phyloP scores from a whole-genome alignment of 176 grass and related monocot genomes.

The Carex kokanica region DNA sequence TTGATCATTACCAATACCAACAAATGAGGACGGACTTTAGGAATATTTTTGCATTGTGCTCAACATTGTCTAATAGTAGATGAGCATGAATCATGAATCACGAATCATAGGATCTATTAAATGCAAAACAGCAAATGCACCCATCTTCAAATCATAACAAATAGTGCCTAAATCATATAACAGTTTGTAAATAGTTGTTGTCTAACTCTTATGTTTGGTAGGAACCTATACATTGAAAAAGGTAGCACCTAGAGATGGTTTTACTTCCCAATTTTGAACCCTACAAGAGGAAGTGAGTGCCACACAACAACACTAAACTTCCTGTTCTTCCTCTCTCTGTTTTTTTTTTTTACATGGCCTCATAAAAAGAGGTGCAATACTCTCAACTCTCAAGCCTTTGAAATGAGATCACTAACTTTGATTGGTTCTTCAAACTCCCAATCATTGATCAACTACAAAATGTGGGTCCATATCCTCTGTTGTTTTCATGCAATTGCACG shows the following conservation, averaged over 20 bases:
- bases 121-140: conserved; percentile 11
- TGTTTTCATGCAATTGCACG: conserved; percentile 9
- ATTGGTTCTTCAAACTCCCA: conserved; percentile 48
- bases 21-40: no score
- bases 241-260: conserved; percentile 23
- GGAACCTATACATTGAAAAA: conserved; percentile 16
- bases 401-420: conserved; percentile 14
- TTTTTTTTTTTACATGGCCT: conserved; percentile 3
- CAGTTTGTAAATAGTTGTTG: conserved; percentile 24
- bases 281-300: background rate
- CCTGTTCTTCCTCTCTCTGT: background rate
- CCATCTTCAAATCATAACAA: conserved; percentile 17
- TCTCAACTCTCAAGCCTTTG: conserved; percentile 27
- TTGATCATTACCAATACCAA: background rate
- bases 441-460: conserved; percentile 54
- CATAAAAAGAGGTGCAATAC: conserved; percentile 15
- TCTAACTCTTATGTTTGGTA: background rate
- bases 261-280: background rate
- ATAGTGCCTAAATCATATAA: conserved; percentile 16
- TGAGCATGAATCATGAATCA: background rate
- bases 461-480: background rate
- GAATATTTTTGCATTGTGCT: background rate
- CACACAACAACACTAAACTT: background rate
- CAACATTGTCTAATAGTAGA: background rate
- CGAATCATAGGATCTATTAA: background rate